phyloP scores from a whole-genome alignment of 305 asterid genomes.

The Fraxinus albicans region DNA sequence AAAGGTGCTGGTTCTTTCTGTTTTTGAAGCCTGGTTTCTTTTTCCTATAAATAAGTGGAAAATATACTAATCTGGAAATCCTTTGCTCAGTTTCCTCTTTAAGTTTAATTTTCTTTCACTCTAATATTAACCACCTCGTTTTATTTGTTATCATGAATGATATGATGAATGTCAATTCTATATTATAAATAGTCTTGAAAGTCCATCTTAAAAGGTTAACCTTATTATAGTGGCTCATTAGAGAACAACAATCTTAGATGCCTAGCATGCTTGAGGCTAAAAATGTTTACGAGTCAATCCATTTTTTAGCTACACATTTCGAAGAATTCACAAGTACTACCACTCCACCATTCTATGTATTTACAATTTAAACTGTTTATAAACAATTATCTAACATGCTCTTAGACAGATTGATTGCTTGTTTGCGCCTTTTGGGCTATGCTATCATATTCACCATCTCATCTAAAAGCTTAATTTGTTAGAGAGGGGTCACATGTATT shows the following conservation, averaged over 20 bases:
- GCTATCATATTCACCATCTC: not conserved
- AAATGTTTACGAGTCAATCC: not conserved
- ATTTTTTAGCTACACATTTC: not conserved
- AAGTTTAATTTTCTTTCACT: not conserved
- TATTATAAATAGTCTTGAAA: not conserved
- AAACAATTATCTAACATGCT: not conserved
- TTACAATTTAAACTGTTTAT: not conserved
- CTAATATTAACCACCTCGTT: conserved; percentile 7
- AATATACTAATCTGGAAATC: not conserved
- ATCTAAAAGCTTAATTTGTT: not conserved
- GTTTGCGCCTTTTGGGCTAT: not conserved
- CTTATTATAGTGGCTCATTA: not conserved
- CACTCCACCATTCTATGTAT: not conserved
- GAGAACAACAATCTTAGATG: not conserved
- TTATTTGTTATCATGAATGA: conserved; percentile 13
- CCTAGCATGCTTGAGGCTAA: not conserved
- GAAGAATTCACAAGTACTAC: not conserved
- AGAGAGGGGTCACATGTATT: not conserved
- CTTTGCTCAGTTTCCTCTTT: conserved; percentile 14
- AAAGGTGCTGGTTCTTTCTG: conserved; percentile 58
- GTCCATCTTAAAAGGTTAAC: not conserved
- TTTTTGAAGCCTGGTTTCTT: conserved; percentile 19
- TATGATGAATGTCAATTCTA: not conserved
- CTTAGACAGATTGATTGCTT: not conserved
- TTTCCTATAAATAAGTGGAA: conserved; percentile 15